A percentile compares a stretch with the other conserved stretches of the same genome.
Evolutionary conservation across 192 early-diverging fungal genomes (phyloP).

Genomic region (Podila epigama): DNA sequence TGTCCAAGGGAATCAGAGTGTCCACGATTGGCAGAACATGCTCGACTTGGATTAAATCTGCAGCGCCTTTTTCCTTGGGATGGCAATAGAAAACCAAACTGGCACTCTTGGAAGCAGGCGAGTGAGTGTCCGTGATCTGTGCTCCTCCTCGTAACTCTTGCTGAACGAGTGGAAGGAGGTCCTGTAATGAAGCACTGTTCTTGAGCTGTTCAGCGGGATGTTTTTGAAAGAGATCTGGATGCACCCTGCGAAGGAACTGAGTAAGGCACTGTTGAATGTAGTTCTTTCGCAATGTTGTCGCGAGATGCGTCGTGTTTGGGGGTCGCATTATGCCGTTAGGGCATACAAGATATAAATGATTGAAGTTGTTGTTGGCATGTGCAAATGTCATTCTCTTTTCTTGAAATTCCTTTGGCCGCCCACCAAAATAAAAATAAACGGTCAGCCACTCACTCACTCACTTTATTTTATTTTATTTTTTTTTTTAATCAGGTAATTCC

Average conservation of each 20-base stretch:
- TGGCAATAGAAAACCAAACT: constrained; percentile 25
- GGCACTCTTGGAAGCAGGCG: neutral
- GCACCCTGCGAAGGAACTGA: constrained; percentile 29
- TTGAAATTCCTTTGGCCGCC: no score
- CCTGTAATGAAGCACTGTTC: constrained; percentile 35
- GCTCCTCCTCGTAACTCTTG: constrained; percentile 1
- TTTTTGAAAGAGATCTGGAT: constrained; percentile 40
- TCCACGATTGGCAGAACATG: constrained; percentile 16
- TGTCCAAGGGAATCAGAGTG: neutral
- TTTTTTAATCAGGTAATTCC: no score
- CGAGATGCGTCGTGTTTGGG: constrained; percentile 1
- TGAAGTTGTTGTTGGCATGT: neutral
- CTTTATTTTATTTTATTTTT: neutral
- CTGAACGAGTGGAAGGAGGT: constrained; percentile 19
- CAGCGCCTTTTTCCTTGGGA: neutral
- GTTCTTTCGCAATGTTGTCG: constrained; percentile 3
- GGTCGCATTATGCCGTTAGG: neutral
- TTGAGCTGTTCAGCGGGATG: constrained; percentile 42
- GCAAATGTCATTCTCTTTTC: neutral
- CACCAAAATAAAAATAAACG: no score
- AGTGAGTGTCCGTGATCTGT: neutral
- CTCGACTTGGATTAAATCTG: constrained; percentile 15
- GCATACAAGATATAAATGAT: neutral
- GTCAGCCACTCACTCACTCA: no score
- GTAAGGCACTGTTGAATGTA: constrained; percentile 38